Evolutionary conservation across 2,329 filamentous ascomycete species (phyloP), one percentile per base, ranked within the genome.

Genomic region (Neonectria faginata): DNA sequence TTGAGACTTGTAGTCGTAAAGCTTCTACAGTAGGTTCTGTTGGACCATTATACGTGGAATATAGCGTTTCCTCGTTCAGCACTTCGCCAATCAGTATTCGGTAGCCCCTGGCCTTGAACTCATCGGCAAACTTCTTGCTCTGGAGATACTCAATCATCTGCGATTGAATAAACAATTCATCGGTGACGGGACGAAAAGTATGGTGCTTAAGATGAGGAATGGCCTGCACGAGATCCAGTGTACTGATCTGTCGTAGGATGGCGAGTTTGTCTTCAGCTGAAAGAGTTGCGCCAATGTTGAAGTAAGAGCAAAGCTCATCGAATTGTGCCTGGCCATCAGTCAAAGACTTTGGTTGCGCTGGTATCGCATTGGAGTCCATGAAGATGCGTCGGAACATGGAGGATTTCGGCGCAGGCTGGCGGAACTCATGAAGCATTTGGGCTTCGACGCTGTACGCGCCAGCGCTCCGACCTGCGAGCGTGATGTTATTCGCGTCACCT

Each of bases 351-450:
- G 81, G 81, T 39, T 83, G 81, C 4, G 81, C 79, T 0, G 79
- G 80, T 22, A 83, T 82, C 0, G 81, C 80, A 64, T 83, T 84
- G 2, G 82, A 83, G 50, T 78, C 77, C 77, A 83, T 81, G 62
- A 80, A 79, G 5, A 82, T 65, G 1, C 80, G 73, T 9, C 76
- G 76, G 50, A 80, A 80, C 1, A 77, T 64, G 3, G 68, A 62
- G 12, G 68, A 53, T 7, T 48, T 45, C 0, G 64, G 27, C 2
- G 48, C 53, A 1, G 72, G 42, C 10, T 73, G 73, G 60, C 67
- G 75, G 33, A 76, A 79, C 52, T 78, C 79, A 56, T 78, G 77
- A 6, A 79, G 71, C 62, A 81, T 77, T 54, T 82, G 80, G 25
- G 80, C 78, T 27, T 82, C 77, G 5, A 77, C 79, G 61, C 78